These are phyloP conservation scores for Pulveroboletus frians DNA, from an alignment of 768 basidiomycete genomes.

Conservation along the genomic window DNA sequence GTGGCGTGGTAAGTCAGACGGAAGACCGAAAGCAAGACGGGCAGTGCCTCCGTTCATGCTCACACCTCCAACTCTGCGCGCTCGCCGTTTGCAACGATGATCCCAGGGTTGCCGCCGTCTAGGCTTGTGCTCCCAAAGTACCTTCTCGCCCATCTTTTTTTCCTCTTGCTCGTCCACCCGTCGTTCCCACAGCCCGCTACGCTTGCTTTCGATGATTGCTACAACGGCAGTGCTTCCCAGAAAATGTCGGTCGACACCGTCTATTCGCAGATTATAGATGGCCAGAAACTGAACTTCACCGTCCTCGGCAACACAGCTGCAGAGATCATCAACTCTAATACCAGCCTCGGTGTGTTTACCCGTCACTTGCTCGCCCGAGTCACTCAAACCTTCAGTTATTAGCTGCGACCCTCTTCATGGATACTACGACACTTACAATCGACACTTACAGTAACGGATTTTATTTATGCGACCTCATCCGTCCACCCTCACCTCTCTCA, in stretches of 20 bases:
- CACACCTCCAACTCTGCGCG: slow-evolving; percentile 7
- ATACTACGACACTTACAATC: slow-evolving; percentile 76
- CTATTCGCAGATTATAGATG: slow-evolving; percentile 63
- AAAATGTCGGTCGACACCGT: slow-evolving; percentile 65
- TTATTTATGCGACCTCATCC: slow-evolving; percentile 73
- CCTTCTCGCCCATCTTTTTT: slow-evolving; percentile 6
- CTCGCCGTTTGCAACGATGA: slow-evolving; percentile 24
- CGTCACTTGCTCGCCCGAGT: neutral
- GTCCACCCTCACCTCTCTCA: slow-evolving; percentile 71
- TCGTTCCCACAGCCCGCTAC: slow-evolving; percentile 53
- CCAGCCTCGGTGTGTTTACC: slow-evolving; percentile 55
- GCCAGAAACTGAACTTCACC: slow-evolving; percentile 58
- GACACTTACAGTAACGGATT: slow-evolving; percentile 63
- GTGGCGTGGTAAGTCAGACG: slow-evolving; percentile 26
- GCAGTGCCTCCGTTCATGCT: slow-evolving; percentile 18
- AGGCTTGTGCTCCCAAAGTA: neutral
- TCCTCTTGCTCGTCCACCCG: slow-evolving; percentile 22
- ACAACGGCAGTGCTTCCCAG: slow-evolving; percentile 44
- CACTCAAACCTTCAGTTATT: slow-evolving; percentile 5
- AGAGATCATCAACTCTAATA: slow-evolving; percentile 54
- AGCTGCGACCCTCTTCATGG: slow-evolving; percentile 81
- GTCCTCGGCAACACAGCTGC: slow-evolving; percentile 61
- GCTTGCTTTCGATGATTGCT: slow-evolving; percentile 67
- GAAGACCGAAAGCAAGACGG: neutral
- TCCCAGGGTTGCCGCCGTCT: slow-evolving; percentile 7